Conservation (phyloP, 371 early-diverging fungal genomes). For the Conidiobolus incongruus region DNA sequence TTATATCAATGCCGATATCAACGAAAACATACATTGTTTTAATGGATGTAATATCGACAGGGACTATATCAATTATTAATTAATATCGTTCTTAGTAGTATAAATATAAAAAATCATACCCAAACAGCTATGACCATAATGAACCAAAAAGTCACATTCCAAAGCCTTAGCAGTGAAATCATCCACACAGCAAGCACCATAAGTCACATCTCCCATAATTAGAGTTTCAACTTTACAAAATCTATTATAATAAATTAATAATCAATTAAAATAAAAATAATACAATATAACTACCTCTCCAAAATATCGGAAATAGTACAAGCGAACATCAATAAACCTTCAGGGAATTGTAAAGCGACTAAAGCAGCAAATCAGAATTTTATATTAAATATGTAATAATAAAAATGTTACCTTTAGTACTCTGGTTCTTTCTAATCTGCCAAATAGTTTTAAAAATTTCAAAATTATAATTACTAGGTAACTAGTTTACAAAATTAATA, state of each 20-base stretch:
- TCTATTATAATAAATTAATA: conserved; percentile 9
- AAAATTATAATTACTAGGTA: conserved; percentile 98
- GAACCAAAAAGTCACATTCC: conserved; percentile 94
- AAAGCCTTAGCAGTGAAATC: conserved; percentile 85
- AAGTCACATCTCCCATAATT: conserved; percentile 98
- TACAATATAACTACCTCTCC: conserved; percentile 27
- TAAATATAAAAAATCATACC: conserved; percentile 15
- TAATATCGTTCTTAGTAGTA: neutral
- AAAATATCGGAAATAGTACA: conserved; percentile 79
- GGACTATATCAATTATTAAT: conserved; percentile 27
- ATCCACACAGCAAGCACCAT: conserved; percentile 99
- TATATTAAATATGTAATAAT: neutral
- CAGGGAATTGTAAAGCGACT: conserved; percentile 99
- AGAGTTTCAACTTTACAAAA: conserved; percentile 78
- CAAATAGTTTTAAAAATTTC: conserved; percentile 96
- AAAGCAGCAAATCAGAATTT: neutral
- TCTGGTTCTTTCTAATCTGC: conserved; percentile 56
- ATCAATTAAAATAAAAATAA: neutral
- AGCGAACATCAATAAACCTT: conserved; percentile 93
- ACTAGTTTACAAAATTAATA: conserved; percentile 9
- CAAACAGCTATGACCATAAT: conserved; percentile 98
- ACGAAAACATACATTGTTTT: conserved; percentile 99
- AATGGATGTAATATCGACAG: conserved; percentile 82
- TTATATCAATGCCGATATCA: conserved; percentile 90
- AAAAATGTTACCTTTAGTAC: conserved; percentile 37